Evolutionary conservation across 495 filamentous ascomycete genomes (phyloP).

Genomic region (Neurospora sp.): DNA sequence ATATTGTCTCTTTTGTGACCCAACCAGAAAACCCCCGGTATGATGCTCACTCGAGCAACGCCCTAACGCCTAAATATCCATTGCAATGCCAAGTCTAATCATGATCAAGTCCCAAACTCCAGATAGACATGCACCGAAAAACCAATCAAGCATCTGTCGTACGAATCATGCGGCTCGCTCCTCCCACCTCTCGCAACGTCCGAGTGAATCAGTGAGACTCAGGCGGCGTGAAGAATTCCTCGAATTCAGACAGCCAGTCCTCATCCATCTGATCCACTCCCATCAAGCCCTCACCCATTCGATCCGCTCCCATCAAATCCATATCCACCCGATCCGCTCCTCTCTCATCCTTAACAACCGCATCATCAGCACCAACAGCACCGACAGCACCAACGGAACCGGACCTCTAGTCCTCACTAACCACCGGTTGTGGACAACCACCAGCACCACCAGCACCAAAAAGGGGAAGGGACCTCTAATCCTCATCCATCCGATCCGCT

Average conservation of each 20-base stretch:
- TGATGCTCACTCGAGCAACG: background rate
- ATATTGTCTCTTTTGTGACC: background rate
- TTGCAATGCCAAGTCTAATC: background rate
- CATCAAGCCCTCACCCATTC: background rate
- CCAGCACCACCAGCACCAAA: background rate
- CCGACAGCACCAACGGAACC: background rate
- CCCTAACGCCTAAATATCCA: background rate
- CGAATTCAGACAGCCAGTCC: background rate
- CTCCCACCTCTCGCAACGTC: background rate
- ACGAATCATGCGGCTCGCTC: background rate
- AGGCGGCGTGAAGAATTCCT: background rate
- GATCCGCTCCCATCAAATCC: background rate
- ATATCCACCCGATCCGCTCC: background rate
- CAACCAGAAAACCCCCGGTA: background rate
- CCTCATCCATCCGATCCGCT: conserved; percentile 18
- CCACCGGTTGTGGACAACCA: background rate
- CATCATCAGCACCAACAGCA: background rate
- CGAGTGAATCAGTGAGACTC: background rate
- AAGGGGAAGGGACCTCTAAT: background rate
- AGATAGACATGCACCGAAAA: background rate
- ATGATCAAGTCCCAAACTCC: background rate
- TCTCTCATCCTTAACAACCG: background rate
- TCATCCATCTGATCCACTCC: background rate
- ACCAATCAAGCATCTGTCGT: background rate
- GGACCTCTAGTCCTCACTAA: background rate